Base-by-base conservation (phyloP, 148 eudicot species). In the Dianthus caryophyllus region DNA sequence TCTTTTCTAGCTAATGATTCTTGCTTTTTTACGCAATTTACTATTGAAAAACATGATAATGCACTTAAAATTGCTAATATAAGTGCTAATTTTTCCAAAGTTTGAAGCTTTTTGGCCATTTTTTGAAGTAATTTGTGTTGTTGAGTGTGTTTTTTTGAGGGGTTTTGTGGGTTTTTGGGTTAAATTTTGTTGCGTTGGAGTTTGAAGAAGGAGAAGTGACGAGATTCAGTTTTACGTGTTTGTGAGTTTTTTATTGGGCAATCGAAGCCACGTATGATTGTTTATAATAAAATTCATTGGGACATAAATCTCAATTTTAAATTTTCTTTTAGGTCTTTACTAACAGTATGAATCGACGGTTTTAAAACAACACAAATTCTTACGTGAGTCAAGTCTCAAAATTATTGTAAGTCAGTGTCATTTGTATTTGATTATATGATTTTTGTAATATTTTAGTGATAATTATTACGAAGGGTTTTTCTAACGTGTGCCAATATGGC, bases 1-100 rank as follows among this genome's bases (percentile, higher is more conserved):
- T 93, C 98, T 83, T 83, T 93, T 51, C 98, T 76, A 14, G 97
- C 97, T 25, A 79, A 71, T 3, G 75, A 78, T 14, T 14, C 87
- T 79, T 81, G 80, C 69, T 84, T 90, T 72, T 88, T 91, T 9
- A 84, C 66, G 60, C 89, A 78, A 21, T 75, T 51, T 25, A 72
- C 68, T 27, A 75, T 21, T 54, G 78, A 73, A 41, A 73, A 60
- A 69, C 57, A 79, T 70, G 84, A 77, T 14, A 68, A 2, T 0
- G 76, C 29, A 26, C 51, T 22, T 6, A 81, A 4, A 27, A 74
- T 22, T 14, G 56, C 46, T 26, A 67, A 33, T 65, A 86, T 25
- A 49, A 9, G 61, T 9, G 48, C 12, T 13, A 75, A 0, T 26
- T 71, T 27, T 31, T 52, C 18, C 26, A 52, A 63, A 12, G 18